Evolutionary conservation across 345 rosid genomes (phyloP).

Genomic region (Eucalyptus pauciflora): DNA sequence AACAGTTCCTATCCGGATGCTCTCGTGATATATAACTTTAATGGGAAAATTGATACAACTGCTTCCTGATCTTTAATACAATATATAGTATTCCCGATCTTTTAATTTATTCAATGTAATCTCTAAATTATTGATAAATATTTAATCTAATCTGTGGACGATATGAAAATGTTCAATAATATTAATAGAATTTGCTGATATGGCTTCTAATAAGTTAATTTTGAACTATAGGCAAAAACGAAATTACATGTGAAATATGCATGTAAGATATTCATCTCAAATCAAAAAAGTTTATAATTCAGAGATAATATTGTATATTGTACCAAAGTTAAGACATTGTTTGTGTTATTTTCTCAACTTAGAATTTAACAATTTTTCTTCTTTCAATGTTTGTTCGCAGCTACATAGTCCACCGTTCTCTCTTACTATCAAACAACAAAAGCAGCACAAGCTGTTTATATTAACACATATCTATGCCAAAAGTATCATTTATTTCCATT

Average conservation of each 20-base stretch:
- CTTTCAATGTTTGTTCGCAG: not conserved
- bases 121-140: fast-evolving
- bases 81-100: fast-evolving
- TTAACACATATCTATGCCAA: not conserved
- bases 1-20: fast-evolving
- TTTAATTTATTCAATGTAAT: not conserved
- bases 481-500: not conserved
- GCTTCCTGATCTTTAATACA: not conserved
- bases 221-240: not conserved
- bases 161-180: no score
- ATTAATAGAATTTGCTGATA: fast-evolving
- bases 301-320: no score
- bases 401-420: no score
- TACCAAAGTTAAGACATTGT: no score
- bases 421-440: not conserved
- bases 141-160: not conserved
- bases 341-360: not conserved
- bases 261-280: not conserved
- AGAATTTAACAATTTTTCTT: no score
- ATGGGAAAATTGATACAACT: not conserved
- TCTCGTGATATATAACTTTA: not conserved
- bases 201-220: fast-evolving
- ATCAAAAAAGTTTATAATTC: no score
- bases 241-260: no score
- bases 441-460: not conserved